Base-by-base conservation (phyloP, 805 yeast genomes). In the Lipomyces anomalus region DNA sequence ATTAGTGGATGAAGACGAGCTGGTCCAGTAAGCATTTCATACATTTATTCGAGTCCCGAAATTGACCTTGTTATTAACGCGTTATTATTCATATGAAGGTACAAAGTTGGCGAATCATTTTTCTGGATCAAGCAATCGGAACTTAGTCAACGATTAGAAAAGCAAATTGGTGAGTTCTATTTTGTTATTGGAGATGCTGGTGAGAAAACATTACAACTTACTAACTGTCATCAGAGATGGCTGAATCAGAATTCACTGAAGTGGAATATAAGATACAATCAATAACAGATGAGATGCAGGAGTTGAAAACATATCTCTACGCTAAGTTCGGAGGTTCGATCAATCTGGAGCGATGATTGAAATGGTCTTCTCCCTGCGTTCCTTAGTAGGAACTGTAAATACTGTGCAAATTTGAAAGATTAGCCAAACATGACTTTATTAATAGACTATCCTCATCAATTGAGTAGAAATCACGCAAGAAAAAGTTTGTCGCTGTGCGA, bases 271-370 rank as follows among this genome's bases (percentile, higher is more conserved):
- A 73, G 48, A 69, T 84, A 28, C 76, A 71, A 1, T 70, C 61
- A 1, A 67, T 81, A 29, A 80, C 80, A 48, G 73, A 70, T 3
- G 67, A 75, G 47, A 69, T 90, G 64, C 63, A 65, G 6, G 73
- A 64, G 23, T 73, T 90, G 58, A 90, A 90, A 67, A 74, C 76
- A 28, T 72, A 71, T n/a, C 69, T 90, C 45, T 92, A 90, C 60
- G 86, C 85, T 16, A 87, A 84, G 63, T 92, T 90, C 61, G 98
- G 97, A 22, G 77, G 76, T 57, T 80, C 86, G 47, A 92, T 90
- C 61, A 89, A 89, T 62, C 68, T 90, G 39, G 98, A 90, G 62
- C 71, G 80, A 29, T 51, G n/a, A n/a, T n/a, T n/a, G n/a, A n/a
- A n/a, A n/a, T n/a, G n/a, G n/a, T n/a, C n/a, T n/a, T n/a, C n/a